phyloP scores from a whole-genome alignment of 768 basidiomycete species.

The Pleurotus salmoneostramineus region DNA sequence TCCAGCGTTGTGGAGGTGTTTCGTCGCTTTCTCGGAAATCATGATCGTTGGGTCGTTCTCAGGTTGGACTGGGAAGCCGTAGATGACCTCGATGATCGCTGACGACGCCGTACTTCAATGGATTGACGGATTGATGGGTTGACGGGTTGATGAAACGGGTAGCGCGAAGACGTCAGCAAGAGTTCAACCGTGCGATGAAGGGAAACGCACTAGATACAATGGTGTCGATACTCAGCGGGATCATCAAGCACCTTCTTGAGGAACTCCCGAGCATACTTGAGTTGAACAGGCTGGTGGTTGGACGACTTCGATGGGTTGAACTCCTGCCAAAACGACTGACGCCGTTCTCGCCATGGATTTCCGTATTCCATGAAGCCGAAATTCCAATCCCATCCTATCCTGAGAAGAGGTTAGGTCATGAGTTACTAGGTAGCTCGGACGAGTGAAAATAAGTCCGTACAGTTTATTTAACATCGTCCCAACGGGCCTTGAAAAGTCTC shows the following conservation, averaged over 20 bases:
- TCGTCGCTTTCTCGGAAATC: slow-evolving; percentile 23
- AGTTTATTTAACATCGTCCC: too few species aligned
- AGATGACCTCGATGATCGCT: slow-evolving; percentile 26
- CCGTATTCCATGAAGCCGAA: too few species aligned
- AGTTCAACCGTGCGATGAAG: too few species aligned
- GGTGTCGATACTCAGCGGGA: slow-evolving; percentile 31
- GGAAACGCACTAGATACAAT: slow-evolving; percentile 30
- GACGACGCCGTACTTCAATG: slow-evolving; percentile 7
- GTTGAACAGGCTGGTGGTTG: slow-evolving; percentile 24
- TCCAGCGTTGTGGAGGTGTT: slow-evolving; percentile 19
- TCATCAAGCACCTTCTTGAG: slow-evolving; percentile 25
- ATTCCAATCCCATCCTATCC: too few species aligned
- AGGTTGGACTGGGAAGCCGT: slow-evolving; percentile 26
- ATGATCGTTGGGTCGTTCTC: slow-evolving; percentile 30
- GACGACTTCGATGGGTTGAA: slow-evolving; percentile 28
- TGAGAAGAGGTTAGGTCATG: too few species aligned
- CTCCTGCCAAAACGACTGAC: slow-evolving; percentile 15
- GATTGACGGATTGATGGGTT: too few species aligned
- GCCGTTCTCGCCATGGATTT: too few species aligned
- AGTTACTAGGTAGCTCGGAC: too few species aligned
- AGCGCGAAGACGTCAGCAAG: not conserved
- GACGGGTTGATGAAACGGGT: too few species aligned
- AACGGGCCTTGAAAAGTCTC: too few species aligned
- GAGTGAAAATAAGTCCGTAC: too few species aligned
- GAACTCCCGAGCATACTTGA: slow-evolving; percentile 25